These are phyloP conservation scores for Tylopilus plumbeoviolaceoides DNA, from an alignment of 768 basidiomycete genomes.

Conservation along the genomic window DNA sequence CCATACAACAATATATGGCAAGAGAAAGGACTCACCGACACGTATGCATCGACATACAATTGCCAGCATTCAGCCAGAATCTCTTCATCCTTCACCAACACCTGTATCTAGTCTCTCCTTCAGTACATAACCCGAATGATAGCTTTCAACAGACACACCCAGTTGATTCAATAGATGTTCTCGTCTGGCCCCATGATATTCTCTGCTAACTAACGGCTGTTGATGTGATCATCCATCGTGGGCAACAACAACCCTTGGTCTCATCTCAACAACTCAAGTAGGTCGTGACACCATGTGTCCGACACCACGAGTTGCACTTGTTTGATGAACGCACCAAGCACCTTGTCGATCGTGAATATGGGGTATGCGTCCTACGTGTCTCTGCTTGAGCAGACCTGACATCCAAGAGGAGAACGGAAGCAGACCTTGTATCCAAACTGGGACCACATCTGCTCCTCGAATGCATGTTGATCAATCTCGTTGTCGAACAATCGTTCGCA, in stretches of 20 bases:
- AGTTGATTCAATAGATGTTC: slow-evolving; percentile 76
- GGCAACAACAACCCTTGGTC: slow-evolving; percentile 57
- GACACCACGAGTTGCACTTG: slow-evolving; percentile 76
- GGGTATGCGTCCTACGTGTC: slow-evolving; percentile 65
- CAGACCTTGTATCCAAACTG: slow-evolving; percentile 81
- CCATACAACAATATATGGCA: neutral
- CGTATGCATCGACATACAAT: slow-evolving; percentile 72
- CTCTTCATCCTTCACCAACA: slow-evolving; percentile 80
- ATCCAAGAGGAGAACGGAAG: neutral
- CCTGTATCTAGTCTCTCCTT: slow-evolving; percentile 47
- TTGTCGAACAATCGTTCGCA: slow-evolving; percentile 91
- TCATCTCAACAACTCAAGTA: slow-evolving; percentile 65
- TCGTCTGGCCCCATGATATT: slow-evolving; percentile 72
- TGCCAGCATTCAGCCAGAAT: slow-evolving; percentile 77
- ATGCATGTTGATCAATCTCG: slow-evolving; percentile 79
- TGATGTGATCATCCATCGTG: slow-evolving; percentile 69
- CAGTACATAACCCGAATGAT: neutral
- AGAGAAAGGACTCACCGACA: slow-evolving; percentile 44
- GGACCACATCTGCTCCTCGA: slow-evolving; percentile 87
- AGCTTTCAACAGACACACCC: slow-evolving; percentile 44
- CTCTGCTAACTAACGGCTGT: slow-evolving; percentile 62
- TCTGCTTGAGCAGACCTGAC: neutral
- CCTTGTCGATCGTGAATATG: slow-evolving; percentile 91
- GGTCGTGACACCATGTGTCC: slow-evolving; percentile 67
- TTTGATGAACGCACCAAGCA: slow-evolving; percentile 85